Conservation (phyloP, 2,329 filamentous ascomycete genomes). For the Phaeosphaeria sp. region DNA sequence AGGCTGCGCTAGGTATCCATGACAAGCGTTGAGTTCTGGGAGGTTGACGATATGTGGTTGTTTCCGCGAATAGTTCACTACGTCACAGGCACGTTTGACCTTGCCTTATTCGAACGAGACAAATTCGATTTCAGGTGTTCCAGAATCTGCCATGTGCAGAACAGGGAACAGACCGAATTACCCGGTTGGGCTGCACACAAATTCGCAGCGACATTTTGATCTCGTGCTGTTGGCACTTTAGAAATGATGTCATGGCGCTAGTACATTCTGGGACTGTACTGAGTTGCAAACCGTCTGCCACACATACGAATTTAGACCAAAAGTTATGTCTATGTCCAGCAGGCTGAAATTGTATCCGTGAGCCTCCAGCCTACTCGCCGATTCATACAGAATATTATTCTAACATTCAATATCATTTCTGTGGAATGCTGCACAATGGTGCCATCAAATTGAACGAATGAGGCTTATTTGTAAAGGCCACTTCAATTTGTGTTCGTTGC, state of each 20-base stretch:
- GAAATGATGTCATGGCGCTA: not conserved
- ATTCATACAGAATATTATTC: no score
- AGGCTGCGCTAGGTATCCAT: not conserved
- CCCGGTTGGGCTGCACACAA: not conserved
- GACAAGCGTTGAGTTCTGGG: not conserved
- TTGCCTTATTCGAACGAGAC: conserved; percentile 11
- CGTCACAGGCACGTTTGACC: not conserved
- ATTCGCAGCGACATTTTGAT: not conserved
- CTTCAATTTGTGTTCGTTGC: no score
- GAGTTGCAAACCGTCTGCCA: no score
- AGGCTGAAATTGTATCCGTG: no score
- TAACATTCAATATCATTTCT: no score
- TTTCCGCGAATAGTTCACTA: conserved; percentile 7
- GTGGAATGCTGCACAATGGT: no score
- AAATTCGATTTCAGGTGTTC: not conserved
- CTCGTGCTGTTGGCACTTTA: not conserved
- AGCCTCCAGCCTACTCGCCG: no score
- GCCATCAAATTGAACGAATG: no score
- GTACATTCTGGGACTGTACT: not conserved
- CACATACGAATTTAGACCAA: no score
- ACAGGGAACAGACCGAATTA: not conserved
- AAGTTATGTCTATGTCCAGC: no score
- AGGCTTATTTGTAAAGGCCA: no score
- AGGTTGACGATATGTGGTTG: conserved; percentile 7
- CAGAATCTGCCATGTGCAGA: not conserved